phyloP scores from a whole-genome alignment of 2,329 filamentous ascomycete species.

The Zymoseptoria crescenta region DNA sequence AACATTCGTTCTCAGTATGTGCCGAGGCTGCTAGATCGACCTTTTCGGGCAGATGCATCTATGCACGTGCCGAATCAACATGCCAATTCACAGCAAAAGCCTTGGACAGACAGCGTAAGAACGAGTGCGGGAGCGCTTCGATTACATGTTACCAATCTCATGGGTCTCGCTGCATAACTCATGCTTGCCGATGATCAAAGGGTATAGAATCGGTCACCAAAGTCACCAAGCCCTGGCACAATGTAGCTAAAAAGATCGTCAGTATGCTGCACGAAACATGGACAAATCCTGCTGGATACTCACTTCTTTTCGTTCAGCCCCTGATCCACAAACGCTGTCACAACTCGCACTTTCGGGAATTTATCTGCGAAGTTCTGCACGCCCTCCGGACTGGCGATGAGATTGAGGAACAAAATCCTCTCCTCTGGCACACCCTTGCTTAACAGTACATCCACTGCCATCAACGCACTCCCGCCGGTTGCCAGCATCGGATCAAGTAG shows the following conservation, averaged over 20 bases:
- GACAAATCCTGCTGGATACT: constrained; percentile 28
- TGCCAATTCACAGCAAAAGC: no score
- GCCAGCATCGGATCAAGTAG: constrained; percentile 98
- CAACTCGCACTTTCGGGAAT: constrained; percentile 81
- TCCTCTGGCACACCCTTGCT: constrained; percentile 88
- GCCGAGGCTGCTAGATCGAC: not conserved
- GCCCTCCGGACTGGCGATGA: constrained; percentile 94
- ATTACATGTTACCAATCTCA: not conserved
- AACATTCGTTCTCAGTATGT: not conserved
- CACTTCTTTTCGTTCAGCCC: constrained; percentile 98
- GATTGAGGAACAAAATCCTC: constrained; percentile 88
- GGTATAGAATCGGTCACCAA: constrained; percentile 93
- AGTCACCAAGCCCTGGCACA: constrained; percentile 86
- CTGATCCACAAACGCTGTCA: constrained; percentile 93
- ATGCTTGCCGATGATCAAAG: constrained; percentile 46
- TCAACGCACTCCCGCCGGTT: constrained; percentile 93
- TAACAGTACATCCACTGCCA: constrained; percentile 92
- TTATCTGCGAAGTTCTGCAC: constrained; percentile 80
- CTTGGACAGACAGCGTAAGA: no score
- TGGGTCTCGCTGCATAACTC: not conserved
- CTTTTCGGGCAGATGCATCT: no score
- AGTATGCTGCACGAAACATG: constrained; percentile 21
- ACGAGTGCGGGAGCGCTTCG: not conserved
- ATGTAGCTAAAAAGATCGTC: constrained; percentile 64
- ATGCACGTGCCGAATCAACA: no score